phyloP scores from a whole-genome alignment of 805 yeast species.

The Maudiozyma turicensis region DNA sequence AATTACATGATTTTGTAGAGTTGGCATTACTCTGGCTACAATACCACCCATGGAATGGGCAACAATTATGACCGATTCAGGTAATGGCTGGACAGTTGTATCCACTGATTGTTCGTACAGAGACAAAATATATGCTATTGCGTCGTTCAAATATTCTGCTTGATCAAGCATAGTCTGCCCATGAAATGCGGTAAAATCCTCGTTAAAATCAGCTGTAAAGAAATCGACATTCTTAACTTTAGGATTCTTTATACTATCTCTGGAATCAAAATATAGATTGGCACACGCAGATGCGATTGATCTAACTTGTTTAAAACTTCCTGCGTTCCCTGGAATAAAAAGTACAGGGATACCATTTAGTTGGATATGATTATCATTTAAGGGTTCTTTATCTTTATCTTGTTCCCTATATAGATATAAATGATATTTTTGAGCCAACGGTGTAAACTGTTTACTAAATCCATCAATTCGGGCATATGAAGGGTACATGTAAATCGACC shows the following conservation, averaged over 20 bases:
- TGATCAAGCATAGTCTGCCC: conserved; percentile 90
- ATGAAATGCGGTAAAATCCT: conserved; percentile 92
- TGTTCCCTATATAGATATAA: conserved; percentile 81
- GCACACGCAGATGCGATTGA: conserved; percentile 84
- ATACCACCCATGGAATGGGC: conserved; percentile 99
- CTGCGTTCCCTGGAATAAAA: conserved; percentile 97
- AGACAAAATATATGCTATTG: conserved; percentile 62
- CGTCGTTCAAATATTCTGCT: conserved; percentile 87
- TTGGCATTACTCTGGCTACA: conserved; percentile 76
- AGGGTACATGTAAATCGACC: conserved; percentile 71
- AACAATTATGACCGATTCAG: conserved; percentile 63
- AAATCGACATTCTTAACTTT: conserved; percentile 55
- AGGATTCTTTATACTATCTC: conserved; percentile 14
- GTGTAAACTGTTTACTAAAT: conserved; percentile 67
- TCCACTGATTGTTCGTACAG: conserved; percentile 38
- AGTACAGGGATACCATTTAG: conserved; percentile 75
- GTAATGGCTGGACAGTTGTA: conserved; percentile 25
- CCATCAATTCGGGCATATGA: conserved; percentile 67
- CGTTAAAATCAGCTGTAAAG: conserved; percentile 89
- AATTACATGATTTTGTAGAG: conserved; percentile 63
- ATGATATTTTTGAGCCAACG: conserved; percentile 55
- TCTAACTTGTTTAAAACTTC: conserved; percentile 80
- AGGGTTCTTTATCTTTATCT: conserved; percentile 50
- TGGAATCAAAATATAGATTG: conserved; percentile 36
- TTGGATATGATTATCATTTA: conserved; percentile 28